Evolutionary conservation across 345 rosid species (phyloP).

Genomic region (Eutrema yunnanense): DNA sequence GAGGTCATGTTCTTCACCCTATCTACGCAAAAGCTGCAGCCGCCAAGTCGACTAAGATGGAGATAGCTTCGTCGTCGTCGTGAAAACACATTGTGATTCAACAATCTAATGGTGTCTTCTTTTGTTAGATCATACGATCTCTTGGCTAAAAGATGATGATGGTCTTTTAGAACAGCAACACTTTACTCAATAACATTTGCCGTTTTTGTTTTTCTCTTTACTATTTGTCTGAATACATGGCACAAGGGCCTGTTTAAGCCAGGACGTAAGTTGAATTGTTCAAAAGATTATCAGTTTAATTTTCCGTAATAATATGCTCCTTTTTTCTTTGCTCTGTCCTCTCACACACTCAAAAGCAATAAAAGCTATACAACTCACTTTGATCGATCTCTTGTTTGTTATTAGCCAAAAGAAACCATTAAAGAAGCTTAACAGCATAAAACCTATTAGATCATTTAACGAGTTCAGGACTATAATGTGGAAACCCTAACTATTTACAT

Average conservation of each 20-base stretch:
- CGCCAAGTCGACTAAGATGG: conserved; percentile 21
- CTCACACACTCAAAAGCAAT: too few species aligned
- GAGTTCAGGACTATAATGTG: too few species aligned
- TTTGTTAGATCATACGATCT: not conserved
- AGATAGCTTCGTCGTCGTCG: conserved; percentile 19
- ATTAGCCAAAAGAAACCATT: too few species aligned
- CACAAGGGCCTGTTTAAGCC: not conserved
- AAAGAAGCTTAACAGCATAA: too few species aligned
- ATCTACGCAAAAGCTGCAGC: conserved; percentile 33
- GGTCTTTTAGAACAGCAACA: not conserved
- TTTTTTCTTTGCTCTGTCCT: too few species aligned
- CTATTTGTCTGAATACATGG: not conserved
- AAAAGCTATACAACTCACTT: too few species aligned
- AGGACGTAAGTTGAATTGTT: not conserved
- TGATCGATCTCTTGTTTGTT: too few species aligned
- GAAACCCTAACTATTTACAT: too few species aligned
- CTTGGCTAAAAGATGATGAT: not conserved
- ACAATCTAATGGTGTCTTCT: not conserved
- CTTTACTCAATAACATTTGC: not conserved
- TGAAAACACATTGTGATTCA: not conserved
- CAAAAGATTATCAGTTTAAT: too few species aligned
- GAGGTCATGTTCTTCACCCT: conserved; percentile 76
- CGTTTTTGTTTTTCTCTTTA: not conserved
- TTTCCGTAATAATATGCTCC: too few species aligned
- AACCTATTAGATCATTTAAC: too few species aligned